These are phyloP conservation scores for Lomentospora prolificans DNA, from an alignment of 2,329 filamentous ascomycete genomes.

Conservation along the genomic window DNA sequence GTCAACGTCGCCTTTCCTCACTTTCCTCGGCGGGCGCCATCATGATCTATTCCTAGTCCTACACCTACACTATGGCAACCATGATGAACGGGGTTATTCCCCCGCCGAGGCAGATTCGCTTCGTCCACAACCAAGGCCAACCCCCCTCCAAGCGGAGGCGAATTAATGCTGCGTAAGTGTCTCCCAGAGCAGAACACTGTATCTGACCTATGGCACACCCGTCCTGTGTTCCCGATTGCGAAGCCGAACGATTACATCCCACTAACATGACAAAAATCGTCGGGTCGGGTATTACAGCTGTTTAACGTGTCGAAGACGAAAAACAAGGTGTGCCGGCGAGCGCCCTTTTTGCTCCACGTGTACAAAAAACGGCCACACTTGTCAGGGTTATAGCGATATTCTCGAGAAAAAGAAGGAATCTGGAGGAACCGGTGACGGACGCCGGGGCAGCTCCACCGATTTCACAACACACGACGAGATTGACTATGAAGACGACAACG, in stretches of 20 bases:
- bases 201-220: neutral
- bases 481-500: neutral
- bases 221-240: neutral
- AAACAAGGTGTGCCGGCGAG: constrained; percentile 66
- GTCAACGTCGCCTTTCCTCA: no score
- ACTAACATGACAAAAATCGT: constrained; percentile 10
- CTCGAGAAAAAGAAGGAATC: constrained; percentile 29
- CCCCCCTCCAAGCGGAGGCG: constrained; percentile 69
- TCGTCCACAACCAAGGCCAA: constrained; percentile 73
- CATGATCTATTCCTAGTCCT: constrained; percentile 20
- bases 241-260: neutral
- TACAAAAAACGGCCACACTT: constrained; percentile 59
- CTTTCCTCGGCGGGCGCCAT: constrained; percentile 16
- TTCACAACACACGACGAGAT: neutral
- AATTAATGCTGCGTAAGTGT: constrained; percentile 66
- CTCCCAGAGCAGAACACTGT: no score
- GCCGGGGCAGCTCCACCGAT: neutral
- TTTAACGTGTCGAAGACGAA: constrained; percentile 64
- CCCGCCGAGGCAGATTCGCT: constrained; percentile 56
- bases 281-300: constrained; percentile 35
- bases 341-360: constrained; percentile 64
- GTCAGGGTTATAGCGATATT: constrained; percentile 55
- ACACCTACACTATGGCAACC: constrained; percentile 32
- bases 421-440: neutral
- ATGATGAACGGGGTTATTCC: constrained; percentile 28